Evolutionary conservation across 169 alveolate genomes (phyloP), one percentile per base, ranked within the genome.

Genomic region (Fabrea salina): DNA sequence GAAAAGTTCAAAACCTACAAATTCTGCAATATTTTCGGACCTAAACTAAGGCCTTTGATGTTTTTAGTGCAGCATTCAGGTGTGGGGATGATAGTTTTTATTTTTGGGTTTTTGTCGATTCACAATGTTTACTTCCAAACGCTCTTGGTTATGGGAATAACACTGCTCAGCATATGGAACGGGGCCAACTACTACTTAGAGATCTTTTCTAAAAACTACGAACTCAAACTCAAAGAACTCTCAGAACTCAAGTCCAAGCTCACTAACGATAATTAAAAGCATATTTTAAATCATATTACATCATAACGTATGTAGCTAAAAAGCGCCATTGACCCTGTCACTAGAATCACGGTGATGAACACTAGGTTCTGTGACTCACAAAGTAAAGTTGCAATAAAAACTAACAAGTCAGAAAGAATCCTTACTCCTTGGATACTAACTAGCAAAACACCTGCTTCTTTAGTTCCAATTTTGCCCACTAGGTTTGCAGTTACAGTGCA

Each of bases 101-200:
- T 35, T 7, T 3, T 82, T 2, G 74, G 83, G 1, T 47, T 61
- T 11, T 4, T 80, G 4, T 39, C 76, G 19, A 54, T 40, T 47
- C 22, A 11, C 4, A 32, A 40, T 3, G 57, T 64, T 39, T 75
- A 51, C 30, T 8, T 75, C 30, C 82, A 76, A 27, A 71, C 84
- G 11, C 49, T 39, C 30, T 49, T 56, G 35, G 66, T 80, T 30
- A 8, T 54, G 6, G 5, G 39, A 7, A 58, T 78, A 56, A 51
- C 51, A 11, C 32, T 37, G 1, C 32, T 43, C 58, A 30, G 80
- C 35, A 43, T 84, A 49, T 87, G 90, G 90, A 87, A 87, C 61
- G 93, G 91, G n/a, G 90, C 93, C 25, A 40, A 40, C 44, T 87
- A 79, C 66, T 87, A 87, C 77, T 83, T 87, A 71, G 90, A 87